Evolutionary conservation across 2,329 filamentous ascomycete species (phyloP), one percentile per base, ranked within the genome.

Genomic region (Colletotrichum chrysophilum): DNA sequence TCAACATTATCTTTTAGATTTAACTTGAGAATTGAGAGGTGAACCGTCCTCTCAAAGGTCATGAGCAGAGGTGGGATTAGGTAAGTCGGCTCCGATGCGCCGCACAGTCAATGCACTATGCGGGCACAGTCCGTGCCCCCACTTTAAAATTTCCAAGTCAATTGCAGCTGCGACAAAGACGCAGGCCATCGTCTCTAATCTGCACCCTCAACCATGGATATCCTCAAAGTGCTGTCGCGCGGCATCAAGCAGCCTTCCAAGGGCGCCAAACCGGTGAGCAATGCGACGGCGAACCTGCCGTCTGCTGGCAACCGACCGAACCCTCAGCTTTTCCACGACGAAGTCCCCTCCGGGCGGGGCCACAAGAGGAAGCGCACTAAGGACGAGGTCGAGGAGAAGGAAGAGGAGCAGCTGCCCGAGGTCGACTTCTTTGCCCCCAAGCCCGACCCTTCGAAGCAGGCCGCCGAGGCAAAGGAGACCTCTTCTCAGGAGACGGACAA

Each of bases 211-310:
- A 79, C 65, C 71, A 94, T 94, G 93, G 93, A 96, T 84, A 92
- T 95, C 70, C 87, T 95, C 81, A 95, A 93, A 80, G 86, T 96
- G 36, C 87, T 96, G 75, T 94, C 94, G 43, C 90, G 94, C 66
- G 93, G 93, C 73, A 92, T 91, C 4, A 95, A 94, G 77, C 88
- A 88, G 80, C 85, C 88, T 16, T 81, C 86, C 7, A 88, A 85
- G 73, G 79, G 81, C 21, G 76, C 82, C 14, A 77, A 78, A 7
- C 81, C 84, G 55, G 81, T 83, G 34, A 80, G 79, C 34, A 78
- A 73, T 32, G 80, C 83, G 34, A 77, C 84, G 24, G 80, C 85
- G 4, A 89, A 87, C 71, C 86, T 94, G 36, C 93, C 93, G 8
- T 94, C 93, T 5, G 91, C 91, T 67, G 93, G 93, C 76, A 90